Percentiles rank a stretch among this genome's conserved stretches.
phyloP scores from a whole-genome alignment of 2,329 filamentous ascomycete species.

The Stemphylium lycopersici region DNA sequence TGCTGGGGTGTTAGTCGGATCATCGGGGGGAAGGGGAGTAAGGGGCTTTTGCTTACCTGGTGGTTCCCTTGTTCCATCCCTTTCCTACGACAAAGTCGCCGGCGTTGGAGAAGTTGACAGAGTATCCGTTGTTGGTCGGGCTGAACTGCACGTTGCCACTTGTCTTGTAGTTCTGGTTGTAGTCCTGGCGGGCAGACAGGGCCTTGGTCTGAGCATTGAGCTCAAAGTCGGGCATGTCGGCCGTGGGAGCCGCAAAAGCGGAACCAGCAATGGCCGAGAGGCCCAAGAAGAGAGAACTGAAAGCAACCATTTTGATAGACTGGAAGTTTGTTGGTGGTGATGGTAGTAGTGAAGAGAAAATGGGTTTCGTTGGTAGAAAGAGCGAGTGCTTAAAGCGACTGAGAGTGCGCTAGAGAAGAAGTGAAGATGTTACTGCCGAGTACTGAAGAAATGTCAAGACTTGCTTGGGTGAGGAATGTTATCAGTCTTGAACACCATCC shows the following conservation, averaged over 20 bases:
- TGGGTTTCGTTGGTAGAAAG: background rate
- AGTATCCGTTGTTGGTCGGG: slow-evolving; percentile 37
- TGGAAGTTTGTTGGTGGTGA: background rate
- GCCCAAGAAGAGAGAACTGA: slow-evolving; percentile 29
- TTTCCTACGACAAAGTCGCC: slow-evolving; percentile 43
- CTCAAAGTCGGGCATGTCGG: slow-evolving; percentile 39
- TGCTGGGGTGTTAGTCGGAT: slow-evolving; percentile 2
- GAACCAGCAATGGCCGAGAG: slow-evolving; percentile 26
- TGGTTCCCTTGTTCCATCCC: slow-evolving; percentile 41
- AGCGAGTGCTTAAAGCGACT: background rate
- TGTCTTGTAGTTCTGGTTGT: slow-evolving; percentile 45
- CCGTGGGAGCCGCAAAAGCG: slow-evolving; percentile 31
- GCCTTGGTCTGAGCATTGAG: slow-evolving; percentile 22
- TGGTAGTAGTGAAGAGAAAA: slow-evolving; percentile 1
- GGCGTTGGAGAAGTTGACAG: slow-evolving; percentile 35
- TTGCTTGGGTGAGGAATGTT: slow-evolving; percentile 4
- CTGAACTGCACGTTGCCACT: slow-evolving; percentile 37
- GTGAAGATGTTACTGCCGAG: background rate
- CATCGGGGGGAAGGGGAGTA: background rate
- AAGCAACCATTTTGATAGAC: slow-evolving; percentile 32
- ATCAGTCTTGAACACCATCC: slow-evolving; percentile 1
- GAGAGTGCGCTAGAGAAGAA: slow-evolving; percentile 4
- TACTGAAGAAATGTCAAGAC: no score
- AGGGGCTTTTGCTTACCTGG: slow-evolving; percentile 19
- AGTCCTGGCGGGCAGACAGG: slow-evolving; percentile 35